phyloP scores from a whole-genome alignment of 2,329 filamentous ascomycete species.

The Talaromyces piceae region DNA sequence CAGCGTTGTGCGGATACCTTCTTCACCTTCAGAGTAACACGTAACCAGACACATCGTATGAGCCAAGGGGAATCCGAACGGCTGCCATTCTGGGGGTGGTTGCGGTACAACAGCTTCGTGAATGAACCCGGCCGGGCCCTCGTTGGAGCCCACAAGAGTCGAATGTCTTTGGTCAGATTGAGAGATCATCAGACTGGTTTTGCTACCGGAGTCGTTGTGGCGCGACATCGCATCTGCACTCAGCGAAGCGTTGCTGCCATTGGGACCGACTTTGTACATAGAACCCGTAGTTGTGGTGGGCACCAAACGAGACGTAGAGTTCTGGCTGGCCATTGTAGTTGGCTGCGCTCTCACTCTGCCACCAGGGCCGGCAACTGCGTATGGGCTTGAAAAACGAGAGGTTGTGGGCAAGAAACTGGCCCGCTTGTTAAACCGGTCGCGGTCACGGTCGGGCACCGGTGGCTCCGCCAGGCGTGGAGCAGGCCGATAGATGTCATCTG shows the following conservation, averaged over 20 bases:
- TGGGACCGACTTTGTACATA: slow-evolving; percentile 58
- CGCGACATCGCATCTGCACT: slow-evolving; percentile 37
- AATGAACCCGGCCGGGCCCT: slow-evolving; percentile 86
- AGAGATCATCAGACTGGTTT: slow-evolving; percentile 56
- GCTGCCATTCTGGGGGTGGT: slow-evolving; percentile 93
- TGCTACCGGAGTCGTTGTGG: slow-evolving; percentile 32
- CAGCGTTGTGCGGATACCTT: slow-evolving; percentile 85
- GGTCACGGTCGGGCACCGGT: slow-evolving; percentile 61
- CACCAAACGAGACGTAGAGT: slow-evolving; percentile 63
- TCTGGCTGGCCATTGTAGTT: slow-evolving; percentile 93
- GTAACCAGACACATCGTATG: slow-evolving; percentile 93
- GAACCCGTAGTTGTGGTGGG: slow-evolving; percentile 42
- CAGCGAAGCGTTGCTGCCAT: slow-evolving; percentile 51
- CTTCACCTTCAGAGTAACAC: slow-evolving; percentile 90
- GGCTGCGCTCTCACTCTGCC: slow-evolving; percentile 47
- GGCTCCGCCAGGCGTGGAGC: slow-evolving; percentile 74
- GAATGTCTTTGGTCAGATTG: slow-evolving; percentile 47
- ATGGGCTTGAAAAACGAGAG: slow-evolving; percentile 87
- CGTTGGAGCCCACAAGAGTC: slow-evolving; percentile 56
- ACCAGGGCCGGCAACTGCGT: slow-evolving; percentile 59
- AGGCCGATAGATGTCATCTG: slow-evolving; percentile 91
- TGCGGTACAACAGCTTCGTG: slow-evolving; percentile 94
- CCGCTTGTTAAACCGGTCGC: slow-evolving; percentile 52
- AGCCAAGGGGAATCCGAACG: slow-evolving; percentile 88
- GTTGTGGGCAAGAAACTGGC: slow-evolving; percentile 86